Percentiles rank a stretch among this genome's conserved stretches.
These are phyloP conservation scores for Candida glucosophila DNA, from an alignment of 1,139 yeast genomes.

Conservation along the genomic window DNA sequence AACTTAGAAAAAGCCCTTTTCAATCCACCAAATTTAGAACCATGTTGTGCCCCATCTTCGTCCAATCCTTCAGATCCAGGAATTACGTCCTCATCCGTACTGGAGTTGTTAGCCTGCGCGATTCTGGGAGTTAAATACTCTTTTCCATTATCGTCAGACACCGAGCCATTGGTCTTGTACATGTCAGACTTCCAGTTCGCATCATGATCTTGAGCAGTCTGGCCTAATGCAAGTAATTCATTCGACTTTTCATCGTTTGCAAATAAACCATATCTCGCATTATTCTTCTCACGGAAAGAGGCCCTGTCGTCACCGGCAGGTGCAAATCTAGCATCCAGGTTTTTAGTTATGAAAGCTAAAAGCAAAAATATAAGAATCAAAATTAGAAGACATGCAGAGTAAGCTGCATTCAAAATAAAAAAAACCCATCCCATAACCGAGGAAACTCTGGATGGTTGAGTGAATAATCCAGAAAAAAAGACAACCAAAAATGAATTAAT, in stretches of 20 bases:
- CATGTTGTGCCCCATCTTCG: too few species aligned
- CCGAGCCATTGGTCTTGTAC: slow-evolving; percentile 37
- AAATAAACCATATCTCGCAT: slow-evolving; percentile 14
- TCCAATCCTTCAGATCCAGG: too few species aligned
- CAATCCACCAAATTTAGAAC: too few species aligned
- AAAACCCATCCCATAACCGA: slow-evolving; percentile 79
- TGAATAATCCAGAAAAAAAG: slow-evolving; percentile 66
- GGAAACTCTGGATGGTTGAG: slow-evolving; percentile 57
- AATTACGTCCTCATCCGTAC: too few species aligned
- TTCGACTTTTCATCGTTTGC: slow-evolving; percentile 25
- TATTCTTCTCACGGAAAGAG: slow-evolving; percentile 60
- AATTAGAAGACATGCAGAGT: slow-evolving; percentile 54
- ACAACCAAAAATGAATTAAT: slow-evolving; percentile 65
- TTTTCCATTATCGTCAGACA: slow-evolving; percentile 7
- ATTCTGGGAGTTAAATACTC: slow-evolving; percentile 3
- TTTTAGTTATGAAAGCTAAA: slow-evolving; percentile 55
- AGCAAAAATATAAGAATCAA: slow-evolving; percentile 51
- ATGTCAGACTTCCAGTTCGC: slow-evolving; percentile 64
- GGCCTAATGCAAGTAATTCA: slow-evolving; percentile 59
- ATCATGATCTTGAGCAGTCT: slow-evolving; percentile 65
- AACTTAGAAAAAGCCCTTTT: too few species aligned
- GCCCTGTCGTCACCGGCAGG: slow-evolving; percentile 82
- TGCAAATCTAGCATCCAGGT: slow-evolving; percentile 76
- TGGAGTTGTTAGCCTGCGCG: too few species aligned
- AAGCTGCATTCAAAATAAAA: slow-evolving; percentile 71